These are phyloP conservation scores for Paspalum vaginatum DNA, from an alignment of 176 grass and related monocot genomes.

Conservation along the genomic window DNA sequence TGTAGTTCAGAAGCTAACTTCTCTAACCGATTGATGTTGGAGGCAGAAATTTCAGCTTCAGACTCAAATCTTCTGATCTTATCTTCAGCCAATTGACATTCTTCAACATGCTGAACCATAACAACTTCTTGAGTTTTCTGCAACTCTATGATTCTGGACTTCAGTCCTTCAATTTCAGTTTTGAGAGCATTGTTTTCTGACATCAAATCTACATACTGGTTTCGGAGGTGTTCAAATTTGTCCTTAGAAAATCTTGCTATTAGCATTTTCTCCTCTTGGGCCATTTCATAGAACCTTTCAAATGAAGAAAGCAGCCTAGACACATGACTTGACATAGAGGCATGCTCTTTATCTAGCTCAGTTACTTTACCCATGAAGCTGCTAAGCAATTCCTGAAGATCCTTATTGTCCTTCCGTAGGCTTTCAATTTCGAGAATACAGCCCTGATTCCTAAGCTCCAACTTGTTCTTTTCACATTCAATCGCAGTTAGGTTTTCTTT, in stretches of 20 bases:
- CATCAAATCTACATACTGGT: conserved; percentile 50
- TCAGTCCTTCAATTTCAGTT: conserved; percentile 65
- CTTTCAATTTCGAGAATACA: conserved; percentile 64
- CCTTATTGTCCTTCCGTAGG: conserved; percentile 55
- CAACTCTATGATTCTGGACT: conserved; percentile 70
- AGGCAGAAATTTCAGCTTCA: conserved; percentile 69
- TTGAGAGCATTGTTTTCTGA: conserved; percentile 67
- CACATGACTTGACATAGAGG: conserved; percentile 56
- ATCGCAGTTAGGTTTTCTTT: conserved; percentile 57
- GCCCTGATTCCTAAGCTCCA: conserved; percentile 61
- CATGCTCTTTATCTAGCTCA: conserved; percentile 71
- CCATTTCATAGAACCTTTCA: conserved; percentile 65
- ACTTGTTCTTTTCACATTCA: conserved; percentile 67
- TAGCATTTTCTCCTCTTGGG: conserved; percentile 71
- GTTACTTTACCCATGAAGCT: conserved; percentile 58
- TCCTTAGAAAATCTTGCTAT: conserved; percentile 51
- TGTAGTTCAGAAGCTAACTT: conserved; percentile 65
- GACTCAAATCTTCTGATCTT: conserved; percentile 71
- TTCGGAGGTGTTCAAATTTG: conserved; percentile 72
- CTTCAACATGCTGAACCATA: conserved; percentile 94
- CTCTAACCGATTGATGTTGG: conserved; percentile 58
- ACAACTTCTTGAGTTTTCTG: conserved; percentile 83
- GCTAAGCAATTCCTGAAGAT: conserved; percentile 57
- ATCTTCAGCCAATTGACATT: conserved; percentile 81
- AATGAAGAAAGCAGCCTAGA: conserved; percentile 61